Conservation (phyloP, 176 grass and related monocot genomes). For the Rhipidocladum racemiflorum region DNA sequence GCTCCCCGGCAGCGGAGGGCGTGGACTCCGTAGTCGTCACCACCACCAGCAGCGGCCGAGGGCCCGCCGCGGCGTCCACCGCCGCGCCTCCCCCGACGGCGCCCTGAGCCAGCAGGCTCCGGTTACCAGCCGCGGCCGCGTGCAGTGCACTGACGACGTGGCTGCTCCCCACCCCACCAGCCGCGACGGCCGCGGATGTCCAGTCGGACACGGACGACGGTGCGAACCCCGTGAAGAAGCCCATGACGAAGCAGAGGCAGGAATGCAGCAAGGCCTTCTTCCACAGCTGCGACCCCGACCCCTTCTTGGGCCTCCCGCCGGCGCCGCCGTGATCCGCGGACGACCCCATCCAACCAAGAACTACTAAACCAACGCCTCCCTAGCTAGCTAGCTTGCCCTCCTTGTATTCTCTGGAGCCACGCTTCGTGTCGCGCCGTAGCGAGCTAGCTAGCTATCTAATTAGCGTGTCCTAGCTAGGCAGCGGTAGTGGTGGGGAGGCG, state of each 20-base stretch:
- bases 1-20: constrained; percentile 37
- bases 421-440: constrained; percentile 23
- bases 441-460: background rate
- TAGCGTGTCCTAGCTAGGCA: background rate
- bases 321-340: constrained; percentile 29
- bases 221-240: constrained; percentile 98
- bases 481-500: constrained; percentile 39
- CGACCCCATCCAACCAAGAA: constrained; percentile 25
- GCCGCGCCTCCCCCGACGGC: background rate
- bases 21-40: constrained; percentile 73
- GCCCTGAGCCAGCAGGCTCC: constrained; percentile 29
- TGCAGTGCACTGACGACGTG: constrained; percentile 15
- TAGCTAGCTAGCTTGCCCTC: background rate
- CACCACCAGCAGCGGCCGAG: constrained; percentile 53
- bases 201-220: constrained; percentile 67
- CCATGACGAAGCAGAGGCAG: constrained; percentile 91
- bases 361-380: background rate
- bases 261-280: constrained; percentile 90
- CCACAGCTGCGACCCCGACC: constrained; percentile 54
- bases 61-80: constrained; percentile 8
- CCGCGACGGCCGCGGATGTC: constrained; percentile 28
- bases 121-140: background rate
- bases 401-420: background rate
- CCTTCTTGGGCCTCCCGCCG: constrained; percentile 37
- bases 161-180: constrained; percentile 34